Percentiles rank a stretch among this genome's conserved stretches.
phyloP scores from a whole-genome alignment of 2,329 filamentous ascomycete genomes.

The Daldinia sp. region DNA sequence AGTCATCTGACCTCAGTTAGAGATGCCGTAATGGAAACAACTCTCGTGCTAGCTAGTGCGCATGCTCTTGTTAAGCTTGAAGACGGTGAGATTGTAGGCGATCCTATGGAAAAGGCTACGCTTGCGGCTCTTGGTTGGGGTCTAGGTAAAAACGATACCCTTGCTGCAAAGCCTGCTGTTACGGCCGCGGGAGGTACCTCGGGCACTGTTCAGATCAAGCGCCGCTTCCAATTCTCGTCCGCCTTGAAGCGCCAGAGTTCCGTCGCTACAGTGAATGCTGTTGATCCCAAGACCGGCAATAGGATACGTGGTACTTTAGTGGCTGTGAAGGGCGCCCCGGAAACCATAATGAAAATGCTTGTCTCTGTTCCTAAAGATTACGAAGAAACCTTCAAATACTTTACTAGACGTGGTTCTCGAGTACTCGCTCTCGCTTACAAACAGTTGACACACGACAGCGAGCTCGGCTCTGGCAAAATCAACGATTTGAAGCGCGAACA shows the following conservation, averaged over 20 bases:
- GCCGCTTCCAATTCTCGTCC: conserved; percentile 98
- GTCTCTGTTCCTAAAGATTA: conserved; percentile 84
- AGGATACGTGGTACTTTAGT: conserved; percentile 88
- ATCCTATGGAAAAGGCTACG: conserved; percentile 99
- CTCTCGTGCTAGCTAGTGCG: conserved; percentile 90
- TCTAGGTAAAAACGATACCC: conserved; percentile 86
- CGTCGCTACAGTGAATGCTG: conserved; percentile 80
- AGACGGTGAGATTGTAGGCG: conserved; percentile 95
- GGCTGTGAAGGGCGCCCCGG: conserved; percentile 94
- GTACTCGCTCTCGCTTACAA: conserved; percentile 95
- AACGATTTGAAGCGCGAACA: conserved; percentile 95
- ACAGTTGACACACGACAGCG: conserved; percentile 81
- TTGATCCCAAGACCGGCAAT: conserved; percentile 75
- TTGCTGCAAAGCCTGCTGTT: conserved; percentile 71
- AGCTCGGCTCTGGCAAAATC: conserved; percentile 83
- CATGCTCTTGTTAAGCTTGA: conserved; percentile 96
- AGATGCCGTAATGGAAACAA: conserved; percentile 80
- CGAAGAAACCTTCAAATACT: conserved; percentile 98
- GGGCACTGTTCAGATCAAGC: conserved; percentile 91
- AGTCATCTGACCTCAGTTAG: conserved; percentile 77
- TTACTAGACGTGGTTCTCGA: conserved; percentile 93
- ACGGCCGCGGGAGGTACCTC: conserved; percentile 59
- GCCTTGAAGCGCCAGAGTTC: conserved; percentile 96
- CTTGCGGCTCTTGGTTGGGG: conserved; percentile 89
- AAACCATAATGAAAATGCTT: conserved; percentile 96